These are phyloP conservation scores for Amanita molliuscula DNA, from an alignment of 768 basidiomycete species.

Conservation along the genomic window DNA sequence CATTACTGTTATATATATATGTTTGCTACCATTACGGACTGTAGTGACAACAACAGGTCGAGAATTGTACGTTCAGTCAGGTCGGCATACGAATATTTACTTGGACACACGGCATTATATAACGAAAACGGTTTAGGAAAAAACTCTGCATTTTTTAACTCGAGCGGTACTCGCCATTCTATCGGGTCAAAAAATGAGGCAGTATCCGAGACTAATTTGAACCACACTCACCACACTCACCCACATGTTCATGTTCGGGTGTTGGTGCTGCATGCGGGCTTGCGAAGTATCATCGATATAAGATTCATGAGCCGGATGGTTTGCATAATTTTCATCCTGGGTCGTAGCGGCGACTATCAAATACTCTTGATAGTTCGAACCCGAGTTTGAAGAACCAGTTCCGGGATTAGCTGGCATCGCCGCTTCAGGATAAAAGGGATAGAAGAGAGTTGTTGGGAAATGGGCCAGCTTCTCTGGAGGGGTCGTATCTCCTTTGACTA, in stretches of 20 bases:
- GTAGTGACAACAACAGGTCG: neutral
- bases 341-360: constrained; percentile 50
- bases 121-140: neutral
- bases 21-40: neutral
- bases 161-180: neutral
- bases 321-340: constrained; percentile 43
- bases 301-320: constrained; percentile 42
- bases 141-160: neutral
- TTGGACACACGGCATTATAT: neutral
- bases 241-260: constrained; percentile 19
- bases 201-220: neutral
- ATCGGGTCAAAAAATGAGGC: neutral
- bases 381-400: constrained; percentile 10
- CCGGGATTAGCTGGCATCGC: constrained; percentile 11
- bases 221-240: constrained; percentile 29
- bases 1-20: neutral
- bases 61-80: neutral
- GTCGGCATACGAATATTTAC: neutral
- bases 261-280: neutral
- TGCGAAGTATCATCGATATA: constrained; percentile 5
- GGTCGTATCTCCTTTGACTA: constrained; percentile 21
- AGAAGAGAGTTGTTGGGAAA: constrained; percentile 61
- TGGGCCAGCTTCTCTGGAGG: constrained; percentile 46
- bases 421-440: constrained; percentile 48
- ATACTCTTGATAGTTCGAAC: constrained; percentile 34